Evolutionary conservation across 768 basidiomycete species (phyloP), one percentile per base, ranked within the genome.

Genomic region (Boletellus emodensis): DNA sequence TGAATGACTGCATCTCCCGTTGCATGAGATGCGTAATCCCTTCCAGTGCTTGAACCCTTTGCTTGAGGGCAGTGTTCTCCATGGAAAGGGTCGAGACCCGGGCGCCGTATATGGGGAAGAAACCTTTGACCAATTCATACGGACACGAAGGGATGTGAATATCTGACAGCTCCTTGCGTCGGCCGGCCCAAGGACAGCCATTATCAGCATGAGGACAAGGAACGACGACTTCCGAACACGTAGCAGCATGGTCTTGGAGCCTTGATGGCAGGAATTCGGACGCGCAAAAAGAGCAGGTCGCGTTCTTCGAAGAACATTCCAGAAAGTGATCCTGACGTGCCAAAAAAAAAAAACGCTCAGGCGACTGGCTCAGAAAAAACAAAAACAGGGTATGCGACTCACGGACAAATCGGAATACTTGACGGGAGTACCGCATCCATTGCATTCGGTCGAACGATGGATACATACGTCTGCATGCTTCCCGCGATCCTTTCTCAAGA

Each of bases 11-110:
- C 61, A 90, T 71, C 53, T 93, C 88, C 35, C 72, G 75, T 44
- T 74, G 74, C 60, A 82, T 69, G 5, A 65, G 64, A 28, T 76
- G 73, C 20, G 85, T 61, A 2, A 75, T 66, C 14, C 74, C 75
- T 61, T 90, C 87, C 18, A 89, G 67, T 0, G 74, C 72, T 12
- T 80, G 77, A 9, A 88, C 70, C 30, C 77, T 76, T 53, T 77
- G 74, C 24, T 80, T 78, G 15, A 93, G 74, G 9, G 81, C 50
- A 15, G 76, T 68, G 59, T 92, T 92, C 61, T 92, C 87, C 48
- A 81, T 75, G 35, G 72, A 71, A 4, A 90, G 69, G 11, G 70
- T 55, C 3, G 73, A 68, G 12, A 74, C 61, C 44, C 70, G 72
- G 37, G 68, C 51, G 36, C 64, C 66, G 54, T 78, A 71, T 32